These are phyloP conservation scores for Calonectria fujianensis DNA, from an alignment of 2,329 filamentous ascomycete genomes.

Conservation along the genomic window DNA sequence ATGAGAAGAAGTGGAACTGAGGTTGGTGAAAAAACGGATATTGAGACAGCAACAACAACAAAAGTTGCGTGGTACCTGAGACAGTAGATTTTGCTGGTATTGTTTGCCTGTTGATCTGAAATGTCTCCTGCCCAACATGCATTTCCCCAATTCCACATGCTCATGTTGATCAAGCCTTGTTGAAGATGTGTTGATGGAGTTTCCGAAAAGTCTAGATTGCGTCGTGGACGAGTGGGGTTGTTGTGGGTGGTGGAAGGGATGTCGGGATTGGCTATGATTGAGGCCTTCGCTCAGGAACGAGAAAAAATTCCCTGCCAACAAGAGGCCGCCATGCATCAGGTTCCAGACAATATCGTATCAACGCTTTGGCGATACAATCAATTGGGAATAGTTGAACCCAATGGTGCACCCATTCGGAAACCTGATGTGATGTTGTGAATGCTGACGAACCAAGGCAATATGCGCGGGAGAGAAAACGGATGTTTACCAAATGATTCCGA, in stretches of 20 bases:
- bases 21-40: constrained; percentile 20
- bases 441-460: constrained; percentile 38
- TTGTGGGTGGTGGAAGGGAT: constrained; percentile 16
- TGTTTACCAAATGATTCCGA: constrained; percentile 40
- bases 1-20: constrained; percentile 24
- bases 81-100: constrained; percentile 2
- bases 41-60: neutral
- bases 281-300: constrained; percentile 19
- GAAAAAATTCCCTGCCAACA: constrained; percentile 29
- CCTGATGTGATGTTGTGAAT: constrained; percentile 34
- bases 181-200: constrained; percentile 19
- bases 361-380: constrained; percentile 22
- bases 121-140: neutral
- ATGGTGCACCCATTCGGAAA: constrained; percentile 20
- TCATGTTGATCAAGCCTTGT: constrained; percentile 7
- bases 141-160: constrained; percentile 6
- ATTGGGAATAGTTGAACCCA: constrained; percentile 20
- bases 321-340: constrained; percentile 4
- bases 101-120: neutral
- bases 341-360: constrained; percentile 36
- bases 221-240: constrained; percentile 33
- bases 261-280: constrained; percentile 34
- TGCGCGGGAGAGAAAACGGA: constrained; percentile 39
- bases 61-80: neutral
- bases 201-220: constrained; percentile 35